Conservation (phyloP, 23 red algal species). For the Gracilaria domingensis region DNA sequence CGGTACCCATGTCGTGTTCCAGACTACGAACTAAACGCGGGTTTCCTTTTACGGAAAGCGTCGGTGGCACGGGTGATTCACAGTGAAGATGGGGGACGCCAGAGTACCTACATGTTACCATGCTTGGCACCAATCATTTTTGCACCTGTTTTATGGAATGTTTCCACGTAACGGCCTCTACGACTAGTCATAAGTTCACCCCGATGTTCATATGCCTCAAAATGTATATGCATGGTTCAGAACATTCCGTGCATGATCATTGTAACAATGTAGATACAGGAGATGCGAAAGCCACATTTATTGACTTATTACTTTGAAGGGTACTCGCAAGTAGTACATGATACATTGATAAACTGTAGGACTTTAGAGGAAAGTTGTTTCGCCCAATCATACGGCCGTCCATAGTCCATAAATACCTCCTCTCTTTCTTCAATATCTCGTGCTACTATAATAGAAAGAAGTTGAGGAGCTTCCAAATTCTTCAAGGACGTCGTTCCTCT, state of each 20-base stretch:
- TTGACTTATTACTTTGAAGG: slow-evolving; percentile 5
- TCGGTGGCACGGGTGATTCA: background rate
- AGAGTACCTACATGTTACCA: slow-evolving; percentile 1
- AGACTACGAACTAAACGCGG: slow-evolving; percentile 3
- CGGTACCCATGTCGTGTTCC: background rate
- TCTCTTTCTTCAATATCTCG: slow-evolving; percentile 9
- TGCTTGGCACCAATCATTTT: background rate
- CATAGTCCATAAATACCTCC: slow-evolving; percentile 24
- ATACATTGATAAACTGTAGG: slow-evolving; percentile 1
- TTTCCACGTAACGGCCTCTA: background rate
- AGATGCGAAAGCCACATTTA: background rate
- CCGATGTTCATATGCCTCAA: background rate
- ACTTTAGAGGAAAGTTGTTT: background rate
- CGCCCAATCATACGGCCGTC: background rate
- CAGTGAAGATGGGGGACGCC: background rate
- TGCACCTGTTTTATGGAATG: slow-evolving; percentile 4
- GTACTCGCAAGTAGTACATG: background rate
- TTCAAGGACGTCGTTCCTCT: background rate
- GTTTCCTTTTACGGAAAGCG: background rate
- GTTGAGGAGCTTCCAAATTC: background rate
- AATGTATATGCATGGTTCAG: background rate
- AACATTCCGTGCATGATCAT: background rate
- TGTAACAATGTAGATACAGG: background rate
- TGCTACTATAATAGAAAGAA: background rate
- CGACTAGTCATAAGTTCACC: background rate